phyloP scores from a whole-genome alignment of 371 early-diverging fungal species.

The Batkoa obscura region DNA sequence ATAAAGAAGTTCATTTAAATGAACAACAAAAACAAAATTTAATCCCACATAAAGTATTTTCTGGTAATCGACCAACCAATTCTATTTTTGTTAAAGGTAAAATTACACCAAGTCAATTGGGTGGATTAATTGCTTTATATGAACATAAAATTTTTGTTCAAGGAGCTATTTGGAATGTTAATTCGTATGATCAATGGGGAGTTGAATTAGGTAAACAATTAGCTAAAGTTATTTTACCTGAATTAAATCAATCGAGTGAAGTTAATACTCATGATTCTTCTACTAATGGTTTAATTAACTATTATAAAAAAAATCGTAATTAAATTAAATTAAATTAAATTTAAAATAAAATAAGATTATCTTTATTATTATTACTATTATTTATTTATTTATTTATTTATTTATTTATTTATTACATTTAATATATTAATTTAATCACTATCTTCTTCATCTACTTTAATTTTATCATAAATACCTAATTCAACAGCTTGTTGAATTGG shows the following conservation, averaged over 20 bases:
- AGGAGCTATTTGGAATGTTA: slow-evolving; percentile 95
- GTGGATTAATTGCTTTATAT: slow-evolving; percentile 88
- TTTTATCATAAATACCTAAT: not conserved
- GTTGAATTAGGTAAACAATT: slow-evolving; percentile 98
- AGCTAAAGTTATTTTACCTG: slow-evolving; percentile 88
- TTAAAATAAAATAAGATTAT: too few relatives aligned
- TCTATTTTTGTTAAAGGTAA: slow-evolving; percentile 82
- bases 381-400: too few relatives aligned
- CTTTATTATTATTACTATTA: too few relatives aligned
- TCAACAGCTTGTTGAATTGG: not conserved
- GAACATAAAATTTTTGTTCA: slow-evolving; percentile 99
- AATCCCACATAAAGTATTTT: slow-evolving; percentile 81
- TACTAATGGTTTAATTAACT: slow-evolving; percentile 90
- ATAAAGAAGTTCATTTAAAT: slow-evolving; percentile 21
- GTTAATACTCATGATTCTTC: slow-evolving; percentile 70
- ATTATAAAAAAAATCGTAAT: slow-evolving; percentile 38
- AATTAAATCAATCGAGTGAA: slow-evolving; percentile 31
- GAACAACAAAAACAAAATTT: slow-evolving; percentile 35
- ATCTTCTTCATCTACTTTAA: not conserved
- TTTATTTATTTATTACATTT: not conserved
- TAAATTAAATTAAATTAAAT: too few relatives aligned
- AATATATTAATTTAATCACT: not conserved
- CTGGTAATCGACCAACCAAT: slow-evolving; percentile 95
- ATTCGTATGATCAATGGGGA: slow-evolving; percentile 97
- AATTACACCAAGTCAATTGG: slow-evolving; percentile 82